Evolutionary conservation across 768 basidiomycete species (phyloP).

Genomic region (Pluteus cervinus): DNA sequence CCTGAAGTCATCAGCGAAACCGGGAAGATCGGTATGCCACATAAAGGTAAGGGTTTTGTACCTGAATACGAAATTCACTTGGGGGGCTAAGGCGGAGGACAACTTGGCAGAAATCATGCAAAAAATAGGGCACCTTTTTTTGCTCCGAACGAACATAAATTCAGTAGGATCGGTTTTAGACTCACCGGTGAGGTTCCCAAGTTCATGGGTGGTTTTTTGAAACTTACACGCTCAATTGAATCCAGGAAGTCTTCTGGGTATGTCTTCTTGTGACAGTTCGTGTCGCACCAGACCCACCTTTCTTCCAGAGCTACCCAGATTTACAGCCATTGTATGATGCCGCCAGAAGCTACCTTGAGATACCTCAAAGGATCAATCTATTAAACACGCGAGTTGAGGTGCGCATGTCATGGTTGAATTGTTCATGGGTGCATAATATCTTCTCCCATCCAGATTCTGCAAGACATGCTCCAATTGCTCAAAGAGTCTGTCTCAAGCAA

Average conservation of each 20-base stretch:
- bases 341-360: constrained; percentile 89
- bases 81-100: constrained; percentile 9
- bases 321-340: constrained; percentile 93
- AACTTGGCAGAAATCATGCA: constrained; percentile 80
- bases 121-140: constrained; percentile 92
- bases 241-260: constrained; percentile 92
- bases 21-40: constrained; percentile 88
- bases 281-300: neutral
- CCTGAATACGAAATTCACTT: constrained; percentile 6
- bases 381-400: constrained; percentile 93
- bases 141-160: constrained; percentile 90
- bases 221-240: constrained; percentile 6
- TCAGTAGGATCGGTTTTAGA: constrained; percentile 96
- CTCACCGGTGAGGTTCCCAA: constrained; percentile 64
- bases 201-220: constrained; percentile 5
- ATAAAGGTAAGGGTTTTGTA: constrained; percentile 65
- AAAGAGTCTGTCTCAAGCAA: constrained; percentile 92
- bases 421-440: no score
- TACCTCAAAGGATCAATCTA: constrained; percentile 88
- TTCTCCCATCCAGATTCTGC: constrained; percentile 58
- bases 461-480: constrained; percentile 93
- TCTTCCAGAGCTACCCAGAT: constrained; percentile 79
- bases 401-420: no score
- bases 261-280: constrained; percentile 14
- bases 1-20: constrained; percentile 91